Percentiles rank a stretch among this genome's conserved stretches.
Evolutionary conservation across 139 green algal species (phyloP).

Genomic region (Chlamydomonas eustigma): DNA sequence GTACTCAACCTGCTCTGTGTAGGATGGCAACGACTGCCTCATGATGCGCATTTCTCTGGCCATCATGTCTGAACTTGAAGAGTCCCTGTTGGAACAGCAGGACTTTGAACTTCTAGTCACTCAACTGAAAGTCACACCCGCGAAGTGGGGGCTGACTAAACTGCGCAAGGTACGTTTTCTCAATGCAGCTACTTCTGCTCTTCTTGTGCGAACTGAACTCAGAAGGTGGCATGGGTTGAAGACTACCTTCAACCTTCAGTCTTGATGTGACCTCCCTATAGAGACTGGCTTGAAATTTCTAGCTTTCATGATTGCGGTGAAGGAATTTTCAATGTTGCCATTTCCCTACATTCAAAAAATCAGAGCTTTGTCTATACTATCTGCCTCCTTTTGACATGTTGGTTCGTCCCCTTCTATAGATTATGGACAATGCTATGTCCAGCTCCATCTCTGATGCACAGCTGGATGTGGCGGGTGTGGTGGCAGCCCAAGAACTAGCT

Average conservation of each 20-base stretch:
- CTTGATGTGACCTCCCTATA: not conserved
- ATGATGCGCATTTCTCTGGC: constrained; percentile 59
- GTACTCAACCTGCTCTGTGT: no score
- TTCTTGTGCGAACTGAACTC: no score
- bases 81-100: constrained; percentile 58
- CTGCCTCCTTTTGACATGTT: no score
- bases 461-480: constrained; percentile 17
- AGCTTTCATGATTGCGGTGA: not conserved
- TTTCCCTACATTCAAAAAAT: no score
- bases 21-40: constrained; percentile 44
- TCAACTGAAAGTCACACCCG: constrained; percentile 68
- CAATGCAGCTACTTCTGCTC: no score
- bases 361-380: no score
- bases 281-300: not conserved
- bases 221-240: not conserved
- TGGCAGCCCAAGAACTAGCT: not conserved
- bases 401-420: no score
- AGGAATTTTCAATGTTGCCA: no score
- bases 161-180: constrained; percentile 11
- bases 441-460: constrained; percentile 17
- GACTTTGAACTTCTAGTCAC: constrained; percentile 87
- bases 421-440: constrained; percentile 12
- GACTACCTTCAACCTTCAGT: not conserved
- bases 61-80: constrained; percentile 63
- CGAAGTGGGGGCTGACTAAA: constrained; percentile 16